Conservation (phyloP, 2,329 filamentous ascomycete species). For the Teratosphaeria destructans region DNA sequence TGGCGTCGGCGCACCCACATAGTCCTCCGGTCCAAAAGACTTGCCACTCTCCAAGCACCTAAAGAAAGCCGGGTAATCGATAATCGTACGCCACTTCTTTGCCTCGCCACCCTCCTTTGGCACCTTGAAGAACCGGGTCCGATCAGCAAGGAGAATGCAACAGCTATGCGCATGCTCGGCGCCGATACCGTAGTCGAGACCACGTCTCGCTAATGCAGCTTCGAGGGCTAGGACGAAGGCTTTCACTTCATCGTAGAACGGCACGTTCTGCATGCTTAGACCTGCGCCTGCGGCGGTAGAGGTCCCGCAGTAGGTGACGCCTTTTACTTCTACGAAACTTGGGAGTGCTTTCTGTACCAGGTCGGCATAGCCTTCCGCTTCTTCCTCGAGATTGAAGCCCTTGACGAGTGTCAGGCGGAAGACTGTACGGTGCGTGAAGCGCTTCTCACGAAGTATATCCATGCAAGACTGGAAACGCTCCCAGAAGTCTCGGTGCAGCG, state of each 20-base stretch:
- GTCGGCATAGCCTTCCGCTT: slow-evolving; percentile 79
- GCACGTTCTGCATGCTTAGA: slow-evolving; percentile 93
- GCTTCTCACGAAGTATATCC: slow-evolving; percentile 74
- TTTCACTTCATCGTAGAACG: slow-evolving; percentile 84
- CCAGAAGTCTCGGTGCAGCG: slow-evolving; percentile 94
- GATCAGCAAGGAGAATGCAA: slow-evolving; percentile 71
- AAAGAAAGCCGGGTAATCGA: slow-evolving; percentile 87
- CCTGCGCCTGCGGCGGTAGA: slow-evolving; percentile 74
- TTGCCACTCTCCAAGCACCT: slow-evolving; percentile 60
- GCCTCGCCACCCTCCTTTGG: slow-evolving; percentile 43
- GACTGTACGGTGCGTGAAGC: slow-evolving; percentile 80
- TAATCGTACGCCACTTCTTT: slow-evolving; percentile 67
- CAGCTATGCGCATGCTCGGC: slow-evolving; percentile 94
- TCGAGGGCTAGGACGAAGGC: slow-evolving; percentile 72
- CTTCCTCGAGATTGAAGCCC: slow-evolving; percentile 94
- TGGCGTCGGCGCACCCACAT: slow-evolving; percentile 69
- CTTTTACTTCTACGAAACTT: slow-evolving; percentile 91
- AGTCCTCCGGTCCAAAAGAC: slow-evolving; percentile 74
- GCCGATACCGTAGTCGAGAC: slow-evolving; percentile 77
- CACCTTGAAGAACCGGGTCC: slow-evolving; percentile 59
- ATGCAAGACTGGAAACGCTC: slow-evolving; percentile 86
- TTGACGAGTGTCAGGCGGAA: slow-evolving; percentile 94
- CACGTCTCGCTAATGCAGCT: slow-evolving; percentile 54
- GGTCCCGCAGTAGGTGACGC: slow-evolving; percentile 93
- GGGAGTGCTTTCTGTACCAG: slow-evolving; percentile 78